These are phyloP conservation scores for Fusarium lateritium DNA, from an alignment of 2,329 filamentous ascomycete genomes.

Conservation along the genomic window DNA sequence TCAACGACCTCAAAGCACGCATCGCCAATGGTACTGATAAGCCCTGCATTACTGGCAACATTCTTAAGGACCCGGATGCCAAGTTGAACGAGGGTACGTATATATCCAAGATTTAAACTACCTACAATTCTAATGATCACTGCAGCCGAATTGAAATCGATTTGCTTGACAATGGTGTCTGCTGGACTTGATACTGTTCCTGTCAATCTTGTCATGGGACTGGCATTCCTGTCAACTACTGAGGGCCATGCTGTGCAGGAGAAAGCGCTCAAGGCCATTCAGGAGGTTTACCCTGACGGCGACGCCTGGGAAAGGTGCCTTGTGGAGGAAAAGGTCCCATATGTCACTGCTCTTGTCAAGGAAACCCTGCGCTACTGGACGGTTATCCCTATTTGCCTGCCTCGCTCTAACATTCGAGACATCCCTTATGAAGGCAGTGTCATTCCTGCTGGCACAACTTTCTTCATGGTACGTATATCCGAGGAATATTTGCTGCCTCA, in stretches of 20 bases:
- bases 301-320: slow-evolving; percentile 83
- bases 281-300: slow-evolving; percentile 77
- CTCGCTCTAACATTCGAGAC: slow-evolving; percentile 78
- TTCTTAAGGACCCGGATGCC: slow-evolving; percentile 68
- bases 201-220: slow-evolving; percentile 83
- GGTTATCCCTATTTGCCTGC: slow-evolving; percentile 84
- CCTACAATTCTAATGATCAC: neutral
- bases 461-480: slow-evolving; percentile 75
- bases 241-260: slow-evolving; percentile 79
- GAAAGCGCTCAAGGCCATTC: slow-evolving; percentile 78
- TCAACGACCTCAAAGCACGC: slow-evolving; percentile 66
- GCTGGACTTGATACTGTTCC: slow-evolving; percentile 87
- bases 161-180: slow-evolving; percentile 86
- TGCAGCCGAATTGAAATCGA: slow-evolving; percentile 81
- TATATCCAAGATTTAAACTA: fast-evolving
- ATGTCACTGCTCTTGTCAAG: slow-evolving; percentile 83
- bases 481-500: too few species aligned
- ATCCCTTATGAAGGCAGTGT: slow-evolving; percentile 76
- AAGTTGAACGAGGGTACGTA: slow-evolving; percentile 55
- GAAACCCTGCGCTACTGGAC: slow-evolving; percentile 85
- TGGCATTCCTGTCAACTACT: slow-evolving; percentile 79
- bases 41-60: slow-evolving; percentile 62
- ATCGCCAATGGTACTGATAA: slow-evolving; percentile 59
- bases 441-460: slow-evolving; percentile 83
- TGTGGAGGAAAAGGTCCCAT: slow-evolving; percentile 81